A percentile compares a stretch with the other conserved stretches of the same genome.
Conservation (phyloP, 1,139 yeast genomes). For the Meyerozyma carpophila region DNA sequence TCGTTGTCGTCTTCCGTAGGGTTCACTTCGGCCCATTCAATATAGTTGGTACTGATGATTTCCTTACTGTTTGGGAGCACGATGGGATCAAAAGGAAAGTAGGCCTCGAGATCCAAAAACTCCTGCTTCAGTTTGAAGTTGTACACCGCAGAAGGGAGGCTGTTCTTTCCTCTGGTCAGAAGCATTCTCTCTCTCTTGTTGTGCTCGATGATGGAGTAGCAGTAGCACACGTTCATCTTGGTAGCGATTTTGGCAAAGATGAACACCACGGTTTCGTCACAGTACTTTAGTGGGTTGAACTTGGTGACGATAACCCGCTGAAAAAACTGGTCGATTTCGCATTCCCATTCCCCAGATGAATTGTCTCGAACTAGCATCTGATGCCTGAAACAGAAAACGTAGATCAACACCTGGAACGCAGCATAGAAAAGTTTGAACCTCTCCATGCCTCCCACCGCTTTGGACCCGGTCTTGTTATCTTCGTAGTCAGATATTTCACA, state of each 20-base stretch:
- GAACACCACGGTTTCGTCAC: constrained; percentile 88
- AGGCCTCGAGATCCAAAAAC: constrained; percentile 82
- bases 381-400: constrained; percentile 88
- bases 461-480: constrained; percentile 10
- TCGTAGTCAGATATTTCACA: constrained; percentile 58
- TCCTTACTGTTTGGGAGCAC: constrained; percentile 59
- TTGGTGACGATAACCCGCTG: constrained; percentile 82
- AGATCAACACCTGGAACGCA: constrained; percentile 86
- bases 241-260: constrained; percentile 94
- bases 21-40: constrained; percentile 68
- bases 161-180: constrained; percentile 24
- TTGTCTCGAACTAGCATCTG: constrained; percentile 43
- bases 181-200: constrained; percentile 65
- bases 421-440: constrained; percentile 85
- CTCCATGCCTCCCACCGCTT: constrained; percentile 55
- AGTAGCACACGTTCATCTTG: constrained; percentile 83
- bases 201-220: constrained; percentile 88
- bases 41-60: constrained; percentile 43
- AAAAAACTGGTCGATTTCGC: constrained; percentile 77
- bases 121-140: constrained; percentile 61
- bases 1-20: constrained; percentile 58
- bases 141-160: constrained; percentile 28
- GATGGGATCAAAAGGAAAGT: constrained; percentile 94
- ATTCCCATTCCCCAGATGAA: constrained; percentile 59
- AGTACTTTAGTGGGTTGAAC: constrained; percentile 88